Evolutionary conservation across 2,329 filamentous ascomycete species (phyloP), one percentile per base, ranked within the genome.

Genomic region (Aspergillus candidus): DNA sequence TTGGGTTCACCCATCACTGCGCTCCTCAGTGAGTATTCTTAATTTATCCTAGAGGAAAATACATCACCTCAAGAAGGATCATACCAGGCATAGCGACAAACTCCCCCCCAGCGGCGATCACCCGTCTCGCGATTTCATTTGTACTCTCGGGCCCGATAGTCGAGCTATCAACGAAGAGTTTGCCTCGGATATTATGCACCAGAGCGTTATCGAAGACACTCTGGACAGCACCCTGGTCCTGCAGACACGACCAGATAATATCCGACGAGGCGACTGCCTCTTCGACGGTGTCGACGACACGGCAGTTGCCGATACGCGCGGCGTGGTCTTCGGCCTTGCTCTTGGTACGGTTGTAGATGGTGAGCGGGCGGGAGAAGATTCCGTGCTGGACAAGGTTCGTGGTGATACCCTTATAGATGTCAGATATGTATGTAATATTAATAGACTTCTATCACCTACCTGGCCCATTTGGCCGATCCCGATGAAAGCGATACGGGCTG

Each of bases 151-250:
- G 34, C 3, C 29, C 18, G 18, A 33, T 32, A 15, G 41, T 43
- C 2, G 41, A 43, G 17, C 41, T 43, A 30, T 43, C 41, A 7
- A 43, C 41, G 22, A 43, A 43, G 11, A 43, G 14, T 17, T 43
- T 43, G 13, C 35, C 41, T n/a, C 33, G 13, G 15, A 43, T 22
- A 31, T 33, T 10, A 11, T 15, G 12, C 11, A 35, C 10, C 2
- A 43, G 14, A 11, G 38, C 33, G 11, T 8, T 15, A 11, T 43
- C 27, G 29, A 43, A 43, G 29, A 27, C 27, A 13, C 31, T 15
- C 15, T 32, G 14, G 3, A 43, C 41, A 12, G 41, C 41, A 15
- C 17, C 35, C 27, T 43, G 27, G 17, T 43, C 10, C 34, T 43
- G 34, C 12, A 43, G 14, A 22, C 41, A 43, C 15, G 22, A 22